A percentile compares a stretch with the other conserved stretches of the same genome.
Evolutionary conservation across 2,329 filamentous ascomycete genomes (phyloP).

Genomic region (Mycocentrospora acerina): DNA sequence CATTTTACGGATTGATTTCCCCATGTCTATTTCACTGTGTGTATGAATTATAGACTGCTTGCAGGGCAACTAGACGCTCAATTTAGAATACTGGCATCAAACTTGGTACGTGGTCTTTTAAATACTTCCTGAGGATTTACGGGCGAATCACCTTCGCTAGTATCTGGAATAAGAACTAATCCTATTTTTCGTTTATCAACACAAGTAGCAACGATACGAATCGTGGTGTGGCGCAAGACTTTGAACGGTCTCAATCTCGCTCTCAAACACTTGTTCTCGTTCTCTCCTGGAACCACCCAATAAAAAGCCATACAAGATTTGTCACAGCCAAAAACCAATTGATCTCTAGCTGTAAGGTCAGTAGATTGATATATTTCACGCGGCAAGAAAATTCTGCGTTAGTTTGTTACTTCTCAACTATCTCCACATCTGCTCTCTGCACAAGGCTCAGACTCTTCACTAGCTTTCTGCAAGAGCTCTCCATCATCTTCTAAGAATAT

Average conservation of each 20-base stretch:
- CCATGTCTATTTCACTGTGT: constrained; percentile 17
- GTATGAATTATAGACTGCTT: constrained; percentile 16
- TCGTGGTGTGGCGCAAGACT: constrained; percentile 10
- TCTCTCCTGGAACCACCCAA: constrained; percentile 2
- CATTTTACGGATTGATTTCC: constrained; percentile 25
- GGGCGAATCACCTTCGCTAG: constrained; percentile 16
- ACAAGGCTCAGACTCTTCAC: constrained; percentile 12
- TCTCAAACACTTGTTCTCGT: constrained; percentile 4
- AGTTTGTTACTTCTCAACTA: constrained; percentile 10
- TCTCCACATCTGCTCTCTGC: constrained; percentile 10
- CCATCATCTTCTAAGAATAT: constrained; percentile 8
- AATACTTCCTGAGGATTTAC: constrained; percentile 13
- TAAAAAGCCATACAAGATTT: constrained; percentile 9
- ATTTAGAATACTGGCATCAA: not conserved
- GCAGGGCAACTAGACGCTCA: constrained; percentile 19
- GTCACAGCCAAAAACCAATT: too few relatives aligned
- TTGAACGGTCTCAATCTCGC: constrained; percentile 12
- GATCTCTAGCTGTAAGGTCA: too few relatives aligned
- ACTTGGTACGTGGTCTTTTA: not conserved
- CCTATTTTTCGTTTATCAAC: constrained; percentile 6
- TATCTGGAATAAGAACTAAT: constrained; percentile 16
- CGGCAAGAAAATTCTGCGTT: constrained; percentile 8
- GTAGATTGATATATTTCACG: too few relatives aligned
- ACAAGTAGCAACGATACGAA: constrained; percentile 16
- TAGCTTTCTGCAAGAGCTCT: constrained; percentile 7